phyloP scores from a whole-genome alignment of 352 stramenopile species.

The Phytopythium ostracodes region DNA sequence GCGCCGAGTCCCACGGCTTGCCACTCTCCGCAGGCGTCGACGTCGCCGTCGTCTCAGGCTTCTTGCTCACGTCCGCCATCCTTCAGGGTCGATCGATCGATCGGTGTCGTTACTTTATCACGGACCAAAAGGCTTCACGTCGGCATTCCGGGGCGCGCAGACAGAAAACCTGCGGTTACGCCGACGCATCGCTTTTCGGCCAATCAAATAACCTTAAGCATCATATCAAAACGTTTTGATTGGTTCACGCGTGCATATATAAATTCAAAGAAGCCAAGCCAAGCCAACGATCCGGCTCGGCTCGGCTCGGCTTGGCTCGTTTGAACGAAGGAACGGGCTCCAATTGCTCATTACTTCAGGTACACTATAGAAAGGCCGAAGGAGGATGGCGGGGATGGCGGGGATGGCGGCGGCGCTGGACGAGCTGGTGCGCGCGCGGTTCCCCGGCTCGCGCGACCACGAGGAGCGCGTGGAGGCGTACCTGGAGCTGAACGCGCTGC shows the following conservation, averaged over 20 bases:
- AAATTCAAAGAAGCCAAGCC: no score
- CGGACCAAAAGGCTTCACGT: not conserved
- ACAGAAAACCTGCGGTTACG: conserved; percentile 4
- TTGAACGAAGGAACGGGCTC: no score
- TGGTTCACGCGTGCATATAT: no score
- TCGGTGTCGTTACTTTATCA: not conserved
- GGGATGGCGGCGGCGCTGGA: conserved; percentile 31
- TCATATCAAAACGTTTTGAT: no score
- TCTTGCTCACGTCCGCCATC: conserved; percentile 8
- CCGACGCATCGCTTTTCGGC: conserved; percentile 7
- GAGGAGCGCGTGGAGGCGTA: conserved; percentile 51
- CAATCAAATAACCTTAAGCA: conserved; percentile 7
- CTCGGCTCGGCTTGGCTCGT: no score
- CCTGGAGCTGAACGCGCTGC: conserved; percentile 48
- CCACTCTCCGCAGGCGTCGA: conserved; percentile 23
- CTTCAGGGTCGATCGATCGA: not conserved
- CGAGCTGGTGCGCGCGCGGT: conserved; percentile 24
- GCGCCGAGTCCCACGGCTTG: conserved; percentile 57
- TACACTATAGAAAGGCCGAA: no score
- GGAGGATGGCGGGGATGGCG: conserved; percentile 14
- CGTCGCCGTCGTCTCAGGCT: conserved; percentile 16
- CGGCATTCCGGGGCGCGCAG: not conserved
- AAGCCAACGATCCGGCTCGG: no score
- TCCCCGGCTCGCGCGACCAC: conserved; percentile 28
- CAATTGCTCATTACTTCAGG: no score